Evolutionary conservation across 2,329 filamentous ascomycete species (phyloP).

Genomic region (Aspergillus sp.): DNA sequence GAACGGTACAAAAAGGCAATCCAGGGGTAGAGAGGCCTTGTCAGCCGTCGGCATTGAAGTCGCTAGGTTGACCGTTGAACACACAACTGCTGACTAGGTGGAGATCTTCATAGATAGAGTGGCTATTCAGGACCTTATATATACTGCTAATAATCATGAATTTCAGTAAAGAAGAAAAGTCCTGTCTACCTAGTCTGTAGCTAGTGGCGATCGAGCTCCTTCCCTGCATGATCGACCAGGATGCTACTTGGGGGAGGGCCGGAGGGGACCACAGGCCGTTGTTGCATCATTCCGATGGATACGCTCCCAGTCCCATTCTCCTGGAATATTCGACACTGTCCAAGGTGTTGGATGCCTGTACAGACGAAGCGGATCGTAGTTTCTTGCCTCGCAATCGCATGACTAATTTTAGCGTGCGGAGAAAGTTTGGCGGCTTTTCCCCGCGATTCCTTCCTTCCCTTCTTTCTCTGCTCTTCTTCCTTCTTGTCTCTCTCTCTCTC

Average conservation of each 20-base stretch:
- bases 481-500: not conserved
- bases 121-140: not conserved
- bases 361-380: too few species aligned
- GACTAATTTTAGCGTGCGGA: not conserved
- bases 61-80: not conserved
- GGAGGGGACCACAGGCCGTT: not conserved
- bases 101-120: not conserved
- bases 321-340: too few species aligned
- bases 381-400: not conserved
- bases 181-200: not conserved
- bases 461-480: not conserved
- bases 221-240: not conserved
- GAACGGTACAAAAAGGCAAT: slow-evolving; percentile 53
- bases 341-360: too few species aligned
- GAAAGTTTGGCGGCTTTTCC: not conserved
- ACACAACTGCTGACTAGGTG: not conserved
- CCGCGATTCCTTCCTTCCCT: slow-evolving; percentile 2
- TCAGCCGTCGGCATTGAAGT: too few species aligned
- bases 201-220: not conserved
- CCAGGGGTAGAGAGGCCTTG: not conserved
- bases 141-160: too few species aligned
- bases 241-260: not conserved
- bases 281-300: not conserved
- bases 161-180: too few species aligned
- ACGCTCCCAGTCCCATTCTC: not conserved